Conservation (phyloP, 176 grass and related monocot genomes). For the Olyra latifolia region DNA sequence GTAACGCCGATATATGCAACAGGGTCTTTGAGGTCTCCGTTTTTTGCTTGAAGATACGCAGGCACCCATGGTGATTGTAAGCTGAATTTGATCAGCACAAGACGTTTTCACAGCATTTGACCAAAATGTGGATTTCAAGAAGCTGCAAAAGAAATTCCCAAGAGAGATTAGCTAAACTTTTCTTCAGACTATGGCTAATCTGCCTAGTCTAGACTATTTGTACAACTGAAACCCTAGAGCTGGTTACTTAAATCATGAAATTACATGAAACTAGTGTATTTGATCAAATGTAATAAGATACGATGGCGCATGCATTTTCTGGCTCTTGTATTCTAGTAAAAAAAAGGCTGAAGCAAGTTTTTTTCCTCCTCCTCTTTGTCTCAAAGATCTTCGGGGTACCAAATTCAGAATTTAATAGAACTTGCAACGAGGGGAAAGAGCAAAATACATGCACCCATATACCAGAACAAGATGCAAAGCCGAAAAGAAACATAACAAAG, state of each 20-base stretch:
- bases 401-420: background rate
- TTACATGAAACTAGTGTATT: background rate
- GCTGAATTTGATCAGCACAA: constrained; percentile 23
- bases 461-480: background rate
- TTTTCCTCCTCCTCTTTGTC: background rate
- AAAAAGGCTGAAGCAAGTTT: background rate
- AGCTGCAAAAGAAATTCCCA: constrained; percentile 36
- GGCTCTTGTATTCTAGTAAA: background rate
- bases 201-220: background rate
- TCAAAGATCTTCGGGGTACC: constrained; percentile 13
- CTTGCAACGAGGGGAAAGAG: background rate
- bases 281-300: constrained; percentile 11
- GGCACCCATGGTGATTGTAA: constrained; percentile 51
- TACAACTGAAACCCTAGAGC: background rate
- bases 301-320: background rate
- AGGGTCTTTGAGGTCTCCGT: constrained; percentile 39
- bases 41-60: constrained; percentile 64
- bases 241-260: constrained; percentile 7
- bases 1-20: constrained; percentile 51
- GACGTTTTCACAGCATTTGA: constrained; percentile 21
- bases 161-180: background rate
- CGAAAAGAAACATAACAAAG: background rate
- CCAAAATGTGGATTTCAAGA: constrained; percentile 22
- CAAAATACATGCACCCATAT: background rate
- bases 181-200: background rate